Base-by-base conservation (phyloP, 768 basidiomycete genomes). In the Lactifluus echinatus region DNA sequence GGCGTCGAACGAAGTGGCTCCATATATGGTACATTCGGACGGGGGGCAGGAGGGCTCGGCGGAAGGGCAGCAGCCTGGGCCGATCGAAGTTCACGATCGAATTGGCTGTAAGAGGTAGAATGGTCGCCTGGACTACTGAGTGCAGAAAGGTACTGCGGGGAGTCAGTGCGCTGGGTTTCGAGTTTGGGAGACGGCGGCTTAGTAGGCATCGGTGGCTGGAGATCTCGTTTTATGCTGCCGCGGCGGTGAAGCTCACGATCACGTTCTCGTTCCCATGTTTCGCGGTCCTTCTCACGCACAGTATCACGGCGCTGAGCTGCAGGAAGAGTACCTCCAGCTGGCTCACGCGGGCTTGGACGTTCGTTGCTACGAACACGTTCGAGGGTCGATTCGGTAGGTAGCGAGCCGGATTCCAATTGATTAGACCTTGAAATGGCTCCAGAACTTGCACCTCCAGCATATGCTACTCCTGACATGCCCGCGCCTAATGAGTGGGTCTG, bases 391-490 rank as follows among this genome's bases (percentile, higher is more conserved):
- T 61, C 60, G 15, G 56, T 56, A n/a, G 62, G 62, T 12, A 56
- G 55, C 21, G 62, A 63, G 19, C 53, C 12, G 15, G 60, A 19
- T 23, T 63, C 62, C 19, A 55, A 58, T 42, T 48, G 60, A 8
- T 33, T 23, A 17, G 62, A 50, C 33, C 53, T 57, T 26, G 60
- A 57, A 28, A 62, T 40, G 17, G 60, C 44, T 29, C 60, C 60
- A 0, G 60, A 55, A 47, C 1, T 57, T 37, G 60, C 48, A 14
- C 59, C 62, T 11, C 57, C 55, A 34, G 60, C 55, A 42, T 57
- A 57, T 53, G 62, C 60, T 36, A 57, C 51, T 50, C 59, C 62
- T 37, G 55, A 29, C 50, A 53, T 56, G 15, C 60, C 60, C n/a
- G 54, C 52, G 12, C 55, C 55, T 21, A 56, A 44, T 11, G 50